Evolutionary conservation across 176 grass and related monocot genomes (phyloP), one percentile per base, ranked within the genome.

Genomic region (Melocanna baccifera): DNA sequence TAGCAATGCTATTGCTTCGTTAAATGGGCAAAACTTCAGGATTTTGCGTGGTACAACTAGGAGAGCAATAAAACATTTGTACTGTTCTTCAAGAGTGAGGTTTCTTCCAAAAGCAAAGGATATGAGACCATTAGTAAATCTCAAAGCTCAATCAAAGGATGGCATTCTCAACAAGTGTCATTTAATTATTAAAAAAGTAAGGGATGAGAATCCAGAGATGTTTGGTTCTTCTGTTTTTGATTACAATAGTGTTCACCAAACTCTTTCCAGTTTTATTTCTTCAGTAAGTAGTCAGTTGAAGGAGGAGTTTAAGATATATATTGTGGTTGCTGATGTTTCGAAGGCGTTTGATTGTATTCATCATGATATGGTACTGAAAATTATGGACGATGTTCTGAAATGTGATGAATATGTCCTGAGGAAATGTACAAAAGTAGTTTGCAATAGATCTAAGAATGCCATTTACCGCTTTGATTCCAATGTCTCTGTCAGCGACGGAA

Each of bases 141-240:
- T 92, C 82, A 90, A 84, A 82, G 66, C 70, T 88, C 80, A 90
- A 90, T 81, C 89, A 62, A 86, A 71, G 80, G 8, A 93, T 86
- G 71, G 6, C 18, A 18, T 64, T 78, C 86, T 91, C 66, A 80
- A 68, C 45, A 92, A 92, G 36, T 80, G 90, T 36, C 71, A 91
- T 64, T 64, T 88, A 25, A 76, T 98, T 87, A 73, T 98, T 62
- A 93, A 87, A 79, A 91, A 62, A 77, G 25, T 85, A 15, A 93
- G 80, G 85, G 57, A 82, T 85, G 87, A 98, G 15, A 87, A 92
- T 53, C 91, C 96, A 26, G 81, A 98, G 69, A 79, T 89, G 71
- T 84, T 98, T 71, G 96, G 96, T 85, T 98, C 91, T 73, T 93
- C 96, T 76, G 96, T 98, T 82, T 98, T 95, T 55, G 89, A 95